Conservation (phyloP, 257 asterid species). For the Ophiorrhiza pumila region DNA sequence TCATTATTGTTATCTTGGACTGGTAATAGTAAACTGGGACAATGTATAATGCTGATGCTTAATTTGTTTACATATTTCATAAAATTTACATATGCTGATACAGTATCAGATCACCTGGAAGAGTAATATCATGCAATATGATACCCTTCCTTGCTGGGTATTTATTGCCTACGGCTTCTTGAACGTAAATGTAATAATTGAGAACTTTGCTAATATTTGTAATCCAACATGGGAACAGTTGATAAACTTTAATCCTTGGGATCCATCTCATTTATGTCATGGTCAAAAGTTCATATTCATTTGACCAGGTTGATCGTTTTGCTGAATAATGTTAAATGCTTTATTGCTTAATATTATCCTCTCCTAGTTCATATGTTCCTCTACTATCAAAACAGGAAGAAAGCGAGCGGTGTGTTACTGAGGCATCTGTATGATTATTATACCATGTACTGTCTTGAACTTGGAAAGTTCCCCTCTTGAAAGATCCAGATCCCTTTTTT, state of each 20-base stretch:
- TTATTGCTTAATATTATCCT: not conserved
- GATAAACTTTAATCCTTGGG: no score
- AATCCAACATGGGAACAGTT: not conserved
- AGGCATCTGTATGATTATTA: not conserved
- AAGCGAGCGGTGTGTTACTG: not conserved
- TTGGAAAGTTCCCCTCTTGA: not conserved
- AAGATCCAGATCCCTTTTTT: not conserved
- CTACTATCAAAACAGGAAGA: not conserved
- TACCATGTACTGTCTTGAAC: not conserved
- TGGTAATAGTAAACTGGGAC: not conserved
- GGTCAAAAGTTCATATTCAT: not conserved
- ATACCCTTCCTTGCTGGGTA: not conserved
- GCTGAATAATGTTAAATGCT: not conserved
- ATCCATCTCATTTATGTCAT: not conserved
- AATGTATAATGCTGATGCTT: not conserved
- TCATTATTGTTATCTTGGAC: not conserved
- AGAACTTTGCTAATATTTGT: not conserved
- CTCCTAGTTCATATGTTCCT: not conserved
- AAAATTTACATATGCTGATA: not conserved
- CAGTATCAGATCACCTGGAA: not conserved
- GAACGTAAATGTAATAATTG: not conserved
- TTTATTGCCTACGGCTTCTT: not conserved
- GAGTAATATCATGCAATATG: not conserved
- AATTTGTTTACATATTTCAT: not conserved
- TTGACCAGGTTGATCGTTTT: not conserved